Evolutionary conservation across 2,329 filamentous ascomycete species (phyloP), one percentile per base, ranked within the genome.

Genomic region (Phaeosphaeriaceae sp.): DNA sequence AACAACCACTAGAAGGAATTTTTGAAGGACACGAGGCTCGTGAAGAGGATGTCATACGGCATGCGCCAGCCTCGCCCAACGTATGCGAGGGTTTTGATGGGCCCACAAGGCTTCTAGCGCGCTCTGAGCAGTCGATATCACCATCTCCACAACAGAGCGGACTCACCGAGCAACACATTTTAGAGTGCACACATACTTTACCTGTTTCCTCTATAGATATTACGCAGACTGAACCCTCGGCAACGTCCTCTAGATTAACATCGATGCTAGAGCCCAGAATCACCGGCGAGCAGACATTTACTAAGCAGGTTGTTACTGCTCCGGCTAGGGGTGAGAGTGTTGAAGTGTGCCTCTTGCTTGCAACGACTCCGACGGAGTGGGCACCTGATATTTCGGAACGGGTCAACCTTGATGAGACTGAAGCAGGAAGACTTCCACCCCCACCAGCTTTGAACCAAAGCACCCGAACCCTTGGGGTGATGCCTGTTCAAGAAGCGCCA

Each of bases 211-310:
- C 41, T 23, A 35, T 17, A 44, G 23, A 44, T 18, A 29, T 18
- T 44, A 26, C 29, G 16, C 32, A 9, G 33, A 44, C 26, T 44
- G 30, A 29, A 36, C 18, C 41, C 23, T 36, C 30, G 9, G 32
- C 12, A 4, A 33, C 32, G 35, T 35, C 41, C 33, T 36, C 41
- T 12, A 17, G 35, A 32, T 32, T 36, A 36, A 32, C 16, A 34
- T 35, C 17, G 23, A 35, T 17, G 21, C 34, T 38, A 45, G 42
- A 38, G 23, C 16, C 33, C 18, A 45, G 35, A 12, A 36, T 15
- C 21, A 45, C 17, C 18, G 50, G 54, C 30, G 60, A 60, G 6
- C 51, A 41, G 23, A 61, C 29, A 43, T 43, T 43, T 26, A 33
- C n/a, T 21, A 28, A 21, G 41, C 29, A n/a, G 41, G 29, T 34